Percentiles rank a stretch among this genome's conserved stretches.
Conservation (phyloP, 225 moss, liverwort and hornwort genomes). For the Rhytidiadelphus loreus region DNA sequence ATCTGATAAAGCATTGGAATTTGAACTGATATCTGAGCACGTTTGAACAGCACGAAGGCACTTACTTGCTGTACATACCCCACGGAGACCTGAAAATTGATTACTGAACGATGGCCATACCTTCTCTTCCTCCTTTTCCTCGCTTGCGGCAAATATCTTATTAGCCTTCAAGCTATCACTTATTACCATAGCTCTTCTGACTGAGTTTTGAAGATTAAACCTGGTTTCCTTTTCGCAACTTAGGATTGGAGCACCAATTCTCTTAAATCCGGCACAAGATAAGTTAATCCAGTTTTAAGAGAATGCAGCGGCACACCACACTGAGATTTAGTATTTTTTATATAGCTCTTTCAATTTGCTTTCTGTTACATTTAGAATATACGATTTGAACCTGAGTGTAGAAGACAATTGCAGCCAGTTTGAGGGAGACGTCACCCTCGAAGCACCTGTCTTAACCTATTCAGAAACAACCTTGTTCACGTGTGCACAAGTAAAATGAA, state of each 20-base stretch:
- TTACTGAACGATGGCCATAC: neutral
- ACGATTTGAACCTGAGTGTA: neutral
- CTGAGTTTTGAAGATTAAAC: neutral
- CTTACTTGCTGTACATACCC: neutral
- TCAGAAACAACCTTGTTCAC: neutral
- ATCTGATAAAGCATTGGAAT: neutral
- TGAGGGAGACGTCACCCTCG: neutral
- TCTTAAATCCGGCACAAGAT: neutral
- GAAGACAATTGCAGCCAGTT: neutral
- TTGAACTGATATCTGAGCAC: neutral
- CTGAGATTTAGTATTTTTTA: too few species aligned
- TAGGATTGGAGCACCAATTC: neutral
- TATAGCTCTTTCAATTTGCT: too few species aligned
- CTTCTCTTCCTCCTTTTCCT: neutral
- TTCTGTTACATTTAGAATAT: neutral
- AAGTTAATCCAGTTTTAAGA: neutral
- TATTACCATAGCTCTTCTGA: neutral
- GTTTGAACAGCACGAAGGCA: neutral
- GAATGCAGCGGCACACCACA: neutral
- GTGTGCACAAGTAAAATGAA: neutral
- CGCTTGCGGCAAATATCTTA: neutral
- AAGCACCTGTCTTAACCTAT: neutral
- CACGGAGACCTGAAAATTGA: neutral
- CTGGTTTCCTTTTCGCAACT: neutral
- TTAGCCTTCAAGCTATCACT: neutral